A percentile compares a stretch with the other conserved stretches of the same genome.
Evolutionary conservation across 2,329 filamentous ascomycete genomes (phyloP).

Genomic region (Cadophora malorum): DNA sequence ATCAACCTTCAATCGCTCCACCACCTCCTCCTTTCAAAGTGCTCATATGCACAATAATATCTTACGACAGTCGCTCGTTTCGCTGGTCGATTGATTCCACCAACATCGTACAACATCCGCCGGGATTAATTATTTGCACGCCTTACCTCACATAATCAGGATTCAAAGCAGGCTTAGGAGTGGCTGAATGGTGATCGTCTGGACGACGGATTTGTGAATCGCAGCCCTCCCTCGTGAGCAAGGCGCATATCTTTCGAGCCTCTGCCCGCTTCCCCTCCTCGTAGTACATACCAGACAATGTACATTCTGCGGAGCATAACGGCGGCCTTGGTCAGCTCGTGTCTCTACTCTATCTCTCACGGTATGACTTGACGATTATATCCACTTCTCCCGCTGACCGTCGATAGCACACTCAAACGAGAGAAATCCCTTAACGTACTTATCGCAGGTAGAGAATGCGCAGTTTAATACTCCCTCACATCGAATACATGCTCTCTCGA

Average conservation of each 20-base stretch:
- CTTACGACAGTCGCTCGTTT: conserved; percentile 30
- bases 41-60: conserved; percentile 16
- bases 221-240: conserved; percentile 13
- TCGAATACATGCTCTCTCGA: conserved; percentile 78
- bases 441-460: conserved; percentile 76
- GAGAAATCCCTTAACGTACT: conserved; percentile 77
- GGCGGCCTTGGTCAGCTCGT: conserved; percentile 36
- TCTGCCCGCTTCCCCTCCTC: conserved; percentile 13
- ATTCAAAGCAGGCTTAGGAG: conserved; percentile 13
- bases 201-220: conserved; percentile 17
- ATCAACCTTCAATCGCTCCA: background rate
- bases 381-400: conserved; percentile 2
- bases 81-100: conserved; percentile 32
- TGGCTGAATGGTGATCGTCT: conserved; percentile 19
- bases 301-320: conserved; percentile 39
- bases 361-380: conserved; percentile 28
- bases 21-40: background rate
- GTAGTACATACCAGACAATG: conserved; percentile 27
- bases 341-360: conserved; percentile 33
- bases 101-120: background rate
- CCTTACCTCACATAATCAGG: conserved; percentile 15
- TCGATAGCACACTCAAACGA: conserved; percentile 70
- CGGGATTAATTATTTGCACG: conserved; percentile 17
- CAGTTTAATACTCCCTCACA: conserved; percentile 80
- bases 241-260: conserved; percentile 9